Base-by-base conservation (phyloP, 1,284 basidiomycete genomes). In the Ustilago loliicola region DNA sequence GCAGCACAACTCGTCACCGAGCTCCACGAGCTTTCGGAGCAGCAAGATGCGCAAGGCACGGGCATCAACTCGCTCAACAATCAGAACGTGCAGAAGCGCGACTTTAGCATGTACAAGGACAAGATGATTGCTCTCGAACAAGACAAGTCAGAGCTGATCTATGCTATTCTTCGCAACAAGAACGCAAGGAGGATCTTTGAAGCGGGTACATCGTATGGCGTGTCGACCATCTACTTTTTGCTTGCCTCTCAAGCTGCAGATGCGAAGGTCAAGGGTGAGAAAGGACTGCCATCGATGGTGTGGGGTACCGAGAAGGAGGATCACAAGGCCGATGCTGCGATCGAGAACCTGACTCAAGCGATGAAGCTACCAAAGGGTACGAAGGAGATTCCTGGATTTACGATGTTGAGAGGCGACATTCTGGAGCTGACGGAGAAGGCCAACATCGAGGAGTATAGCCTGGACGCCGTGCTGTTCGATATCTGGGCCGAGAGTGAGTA, bases 391-490 rank as follows among this genome's bases (percentile, higher is more conserved):
- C 66, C 66, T 2, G 66, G 60, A 3, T 74, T 74, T 45, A 74
- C 58, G 4, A 54, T 74, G 66, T 34, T 74, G 42, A 57, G 36
- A 23, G 72, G 72, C 42, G 72, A 74, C 30, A 74, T 74, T 36
- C 66, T 69, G n/a, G 66, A 66, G 29, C 50, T 61, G 51, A 66
- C 65, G 15, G 25, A 45, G 13, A 58, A 58, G 15, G 66, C 66
- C 54, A 55, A 69, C 23, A 69, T 74, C 36, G 66, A 58, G 27
- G 10, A 29, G 2, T 17, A 63, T 47, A 65, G 66, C n/a, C 54
- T 74, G 15, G 66, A 74, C 38, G 72, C 66, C n/a, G 72, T 69
- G 59, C 66, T 74, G 40, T 74, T 74, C 15, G 72, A 74, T n/a
- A 74, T 74, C 30, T 74, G 72, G 72, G 72, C 72, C 2, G 72